A percentile compares a stretch with the other conserved stretches of the same genome.
Conservation (phyloP, 345 rosid species). For the Fremontodendron californicum region DNA sequence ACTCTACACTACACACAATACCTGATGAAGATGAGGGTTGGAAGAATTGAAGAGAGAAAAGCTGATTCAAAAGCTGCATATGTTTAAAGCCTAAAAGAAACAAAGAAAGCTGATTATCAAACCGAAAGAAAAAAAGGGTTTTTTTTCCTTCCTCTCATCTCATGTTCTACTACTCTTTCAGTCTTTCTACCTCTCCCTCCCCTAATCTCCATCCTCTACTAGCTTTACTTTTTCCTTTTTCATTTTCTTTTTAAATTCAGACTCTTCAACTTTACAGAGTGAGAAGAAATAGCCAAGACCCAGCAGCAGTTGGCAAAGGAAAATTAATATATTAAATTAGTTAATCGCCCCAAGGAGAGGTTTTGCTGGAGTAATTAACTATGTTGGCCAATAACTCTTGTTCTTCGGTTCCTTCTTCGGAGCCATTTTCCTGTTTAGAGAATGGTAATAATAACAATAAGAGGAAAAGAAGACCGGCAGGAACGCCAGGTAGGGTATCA, state of each 20-base stretch:
- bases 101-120: conserved; percentile 29
- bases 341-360: neutral
- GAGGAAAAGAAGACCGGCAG: conserved; percentile 81
- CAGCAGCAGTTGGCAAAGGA: neutral
- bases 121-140: conserved; percentile 21
- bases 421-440: conserved; percentile 38
- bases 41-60: conserved; percentile 13
- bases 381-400: conserved; percentile 35
- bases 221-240: neutral
- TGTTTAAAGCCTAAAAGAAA: conserved; percentile 10
- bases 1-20: conserved; percentile 16
- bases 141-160: conserved; percentile 6
- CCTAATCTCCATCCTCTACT: neutral
- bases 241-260: neutral
- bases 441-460: conserved; percentile 39
- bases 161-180: neutral
- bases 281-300: conserved; percentile 4
- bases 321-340: neutral
- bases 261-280: neutral
- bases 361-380: neutral
- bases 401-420: conserved; percentile 31
- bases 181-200: conserved; percentile 4
- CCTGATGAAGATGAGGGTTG: conserved; percentile 36
- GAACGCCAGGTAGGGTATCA: conserved; percentile 63
- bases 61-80: conserved; percentile 30